phyloP scores from a whole-genome alignment of 345 rosid genomes.

The Orychophragmus violaceus region DNA sequence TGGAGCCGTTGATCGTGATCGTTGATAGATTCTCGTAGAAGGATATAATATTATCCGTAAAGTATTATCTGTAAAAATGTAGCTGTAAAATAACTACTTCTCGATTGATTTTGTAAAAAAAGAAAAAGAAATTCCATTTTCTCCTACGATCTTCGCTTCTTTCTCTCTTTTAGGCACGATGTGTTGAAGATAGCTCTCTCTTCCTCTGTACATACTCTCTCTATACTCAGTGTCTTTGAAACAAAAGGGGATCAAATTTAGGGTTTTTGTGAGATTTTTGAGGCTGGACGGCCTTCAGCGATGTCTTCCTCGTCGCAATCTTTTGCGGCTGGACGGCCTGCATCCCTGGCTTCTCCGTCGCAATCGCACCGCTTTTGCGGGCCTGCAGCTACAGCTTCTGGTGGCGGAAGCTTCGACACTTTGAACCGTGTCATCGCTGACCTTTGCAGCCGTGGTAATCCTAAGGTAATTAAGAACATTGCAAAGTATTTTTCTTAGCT shows the following conservation, averaged over 20 bases:
- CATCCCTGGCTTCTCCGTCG: slow-evolving; percentile 47
- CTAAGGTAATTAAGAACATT: slow-evolving; percentile 43
- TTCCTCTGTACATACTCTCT: neutral
- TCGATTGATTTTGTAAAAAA: too few species aligned
- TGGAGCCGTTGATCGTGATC: too few species aligned
- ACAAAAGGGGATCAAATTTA: neutral
- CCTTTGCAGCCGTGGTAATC: slow-evolving; percentile 72
- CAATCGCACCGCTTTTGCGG: slow-evolving; percentile 58
- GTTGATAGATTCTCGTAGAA: too few species aligned
- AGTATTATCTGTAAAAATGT: too few species aligned
- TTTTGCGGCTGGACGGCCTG: slow-evolving; percentile 34
- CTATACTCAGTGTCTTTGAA: neutral
- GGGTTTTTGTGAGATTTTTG: slow-evolving; percentile 9
- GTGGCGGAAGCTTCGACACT: slow-evolving; percentile 68
- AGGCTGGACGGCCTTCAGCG: neutral
- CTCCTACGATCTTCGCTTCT: neutral
- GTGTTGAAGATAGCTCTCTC: neutral
- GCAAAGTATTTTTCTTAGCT: neutral
- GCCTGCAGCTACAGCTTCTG: slow-evolving; percentile 37
- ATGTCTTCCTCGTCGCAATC: slow-evolving; percentile 66
- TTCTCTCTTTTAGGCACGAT: neutral
- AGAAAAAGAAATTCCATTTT: neutral
- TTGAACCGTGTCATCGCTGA: slow-evolving; percentile 73
- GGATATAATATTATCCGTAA: too few species aligned
- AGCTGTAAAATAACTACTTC: too few species aligned